Base-by-base conservation (phyloP, 148 eudicot genomes). In the Camellia granthamiana region DNA sequence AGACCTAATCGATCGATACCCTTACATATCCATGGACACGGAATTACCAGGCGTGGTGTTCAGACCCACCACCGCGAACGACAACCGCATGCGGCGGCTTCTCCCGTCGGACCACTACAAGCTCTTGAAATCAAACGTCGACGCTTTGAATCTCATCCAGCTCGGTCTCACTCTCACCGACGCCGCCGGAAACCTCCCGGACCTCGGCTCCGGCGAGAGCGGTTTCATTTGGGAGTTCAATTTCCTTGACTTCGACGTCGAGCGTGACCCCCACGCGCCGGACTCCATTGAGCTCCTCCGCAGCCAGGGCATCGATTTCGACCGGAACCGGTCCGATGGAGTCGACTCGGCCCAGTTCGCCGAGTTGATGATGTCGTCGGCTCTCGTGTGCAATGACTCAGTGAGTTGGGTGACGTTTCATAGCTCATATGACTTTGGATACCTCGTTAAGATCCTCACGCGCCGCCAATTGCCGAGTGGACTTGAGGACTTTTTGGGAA, bases 371-470 rank as follows among this genome's bases (percentile, higher is more conserved):
- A 90, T 92, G 90, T 82, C 90, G 6, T 89, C 93, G 2, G 93
- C 92, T 1, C 62, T 92, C 49, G 90, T 92, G 0, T 90, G 95
- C 43, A 90, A 89, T 47, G 86, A 85, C 61, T 72, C 85, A 1
- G 88, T 92, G 66, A 85, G 82, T 51, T 92, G 95, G 93, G 93
- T 92, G 62, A 87, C 95, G 52, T 90, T 92, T 56, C 95, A 90
- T 64, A 92, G 95, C 85, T 90, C 90, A 61, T 92, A 92, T 69
- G 95, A 92, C 44, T 90, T 92, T 55, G 95, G 93, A 11, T 92
- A 92, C 74, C 60, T 92, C 81, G 83, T 92, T 2, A 92, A 90
- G 90, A 78, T 88, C 2, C 90, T 92, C 79, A 92, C 95, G 56
- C 90, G 92, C 80, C 87, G 89, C 5, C 60, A 14, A 7, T 72